These are phyloP conservation scores for Hypomyces perniciosus DNA, from an alignment of 2,329 filamentous ascomycete genomes.

Conservation along the genomic window DNA sequence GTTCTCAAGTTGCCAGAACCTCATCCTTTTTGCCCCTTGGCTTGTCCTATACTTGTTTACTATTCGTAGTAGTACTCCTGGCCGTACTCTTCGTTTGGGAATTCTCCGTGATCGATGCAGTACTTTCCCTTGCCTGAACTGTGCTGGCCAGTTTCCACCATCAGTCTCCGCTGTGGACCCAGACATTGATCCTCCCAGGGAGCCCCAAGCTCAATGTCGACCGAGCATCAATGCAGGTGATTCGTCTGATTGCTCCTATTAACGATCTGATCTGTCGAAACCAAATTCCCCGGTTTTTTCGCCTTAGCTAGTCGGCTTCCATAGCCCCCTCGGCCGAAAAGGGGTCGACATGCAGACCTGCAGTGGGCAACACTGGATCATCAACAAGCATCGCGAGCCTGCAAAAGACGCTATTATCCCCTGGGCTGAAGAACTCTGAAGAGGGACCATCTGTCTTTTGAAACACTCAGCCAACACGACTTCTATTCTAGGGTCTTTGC, in stretches of 20 bases:
- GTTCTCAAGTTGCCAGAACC: conserved; percentile 9
- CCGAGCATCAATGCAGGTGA: conserved; percentile 11
- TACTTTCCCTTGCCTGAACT: conserved; percentile 5
- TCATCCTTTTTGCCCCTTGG: conserved; percentile 10
- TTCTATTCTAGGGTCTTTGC: not conserved
- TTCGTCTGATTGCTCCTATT: conserved; percentile 10
- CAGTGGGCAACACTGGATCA: conserved; percentile 1
- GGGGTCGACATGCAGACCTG: conserved; percentile 1
- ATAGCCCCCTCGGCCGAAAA: not conserved
- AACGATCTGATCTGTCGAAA: conserved; percentile 11
- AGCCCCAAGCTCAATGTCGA: conserved; percentile 10
- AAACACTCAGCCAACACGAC: conserved; percentile 1
- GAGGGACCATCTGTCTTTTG: conserved; percentile 1
- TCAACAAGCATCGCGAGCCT: conserved; percentile 4
- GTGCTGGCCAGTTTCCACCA: conserved; percentile 12
- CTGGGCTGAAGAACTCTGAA: conserved; percentile 2
- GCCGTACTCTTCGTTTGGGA: not conserved
- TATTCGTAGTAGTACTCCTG: too few species aligned
- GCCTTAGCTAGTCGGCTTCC: conserved; percentile 1
- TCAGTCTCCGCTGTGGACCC: conserved; percentile 12
- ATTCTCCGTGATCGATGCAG: conserved; percentile 8
- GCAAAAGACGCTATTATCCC: not conserved
- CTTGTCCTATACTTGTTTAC: not conserved
- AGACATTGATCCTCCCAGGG: conserved; percentile 9
- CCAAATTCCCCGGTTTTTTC: conserved; percentile 6